Percentiles rank a stretch among this genome's conserved stretches.
These are phyloP conservation scores for Serendipita indica DNA, from an alignment of 768 basidiomycete species.

Conservation along the genomic window DNA sequence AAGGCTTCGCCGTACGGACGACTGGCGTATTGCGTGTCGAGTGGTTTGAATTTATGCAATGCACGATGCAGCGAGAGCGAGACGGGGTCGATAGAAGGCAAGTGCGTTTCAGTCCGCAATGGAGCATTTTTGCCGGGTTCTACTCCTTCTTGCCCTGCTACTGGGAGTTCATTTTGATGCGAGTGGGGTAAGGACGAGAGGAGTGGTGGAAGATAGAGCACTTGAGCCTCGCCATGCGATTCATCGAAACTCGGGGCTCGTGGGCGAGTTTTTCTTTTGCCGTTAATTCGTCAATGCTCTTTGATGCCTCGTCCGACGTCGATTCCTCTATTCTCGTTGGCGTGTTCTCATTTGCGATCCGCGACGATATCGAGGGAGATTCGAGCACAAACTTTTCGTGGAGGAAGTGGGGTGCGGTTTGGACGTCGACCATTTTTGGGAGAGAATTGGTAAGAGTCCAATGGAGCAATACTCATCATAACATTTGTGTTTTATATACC, in stretches of 20 bases:
- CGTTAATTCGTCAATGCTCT: neutral
- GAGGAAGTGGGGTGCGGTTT: neutral
- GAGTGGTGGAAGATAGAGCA: conserved; percentile 74
- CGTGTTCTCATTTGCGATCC: neutral
- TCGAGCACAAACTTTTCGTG: neutral
- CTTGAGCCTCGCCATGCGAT: neutral
- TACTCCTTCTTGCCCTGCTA: neutral
- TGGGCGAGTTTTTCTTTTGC: neutral
- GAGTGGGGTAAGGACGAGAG: conserved; percentile 56
- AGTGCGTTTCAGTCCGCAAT: conserved; percentile 49
- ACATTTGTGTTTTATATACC: no score
- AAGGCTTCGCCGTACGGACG: conserved; percentile 61
- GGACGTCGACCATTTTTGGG: conserved; percentile 1
- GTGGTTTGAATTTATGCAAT: conserved; percentile 58
- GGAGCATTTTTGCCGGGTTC: conserved; percentile 26
- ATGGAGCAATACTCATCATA: no score
- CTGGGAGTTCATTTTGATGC: conserved; percentile 17
- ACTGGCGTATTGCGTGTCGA: conserved; percentile 42
- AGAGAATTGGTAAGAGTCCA: no score
- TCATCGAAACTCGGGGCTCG: neutral
- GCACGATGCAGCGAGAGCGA: conserved; percentile 78
- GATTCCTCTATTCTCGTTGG: neutral
- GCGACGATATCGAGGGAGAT: neutral
- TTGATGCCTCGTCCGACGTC: neutral
- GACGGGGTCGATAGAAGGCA: conserved; percentile 75